phyloP scores from a whole-genome alignment of 306 rosid species.

The Cicer yamashitae region DNA sequence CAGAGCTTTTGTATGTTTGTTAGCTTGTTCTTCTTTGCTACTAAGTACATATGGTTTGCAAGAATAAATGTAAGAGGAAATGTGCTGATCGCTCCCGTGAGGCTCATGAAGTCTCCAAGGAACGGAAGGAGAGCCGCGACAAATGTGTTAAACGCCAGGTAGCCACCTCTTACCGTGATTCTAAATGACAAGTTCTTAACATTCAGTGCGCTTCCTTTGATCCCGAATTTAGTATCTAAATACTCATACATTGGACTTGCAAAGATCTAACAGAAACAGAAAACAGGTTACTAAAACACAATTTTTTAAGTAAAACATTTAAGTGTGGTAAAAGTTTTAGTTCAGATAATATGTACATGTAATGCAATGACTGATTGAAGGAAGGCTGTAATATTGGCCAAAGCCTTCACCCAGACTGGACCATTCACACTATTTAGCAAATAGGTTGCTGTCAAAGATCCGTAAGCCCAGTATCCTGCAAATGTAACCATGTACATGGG shows the following conservation, averaged over 20 bases:
- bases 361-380: conserved; percentile 85
- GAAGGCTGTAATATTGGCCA: conserved; percentile 78
- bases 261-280: conserved; percentile 63
- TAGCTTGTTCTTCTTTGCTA: conserved; percentile 72
- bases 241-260: conserved; percentile 98
- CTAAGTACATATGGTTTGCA: conserved; percentile 89
- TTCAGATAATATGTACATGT: conserved; percentile 62
- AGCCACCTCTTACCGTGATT: conserved; percentile 76
- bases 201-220: conserved; percentile 71
- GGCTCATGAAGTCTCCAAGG: conserved; percentile 98
- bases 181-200: conserved; percentile 65
- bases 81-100: conserved; percentile 92
- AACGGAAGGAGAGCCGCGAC: conserved; percentile 85
- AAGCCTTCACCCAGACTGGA: conserved; percentile 77
- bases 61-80: conserved; percentile 95
- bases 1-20: conserved; percentile 57
- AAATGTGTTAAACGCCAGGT: conserved; percentile 69
- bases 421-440: conserved; percentile 76
- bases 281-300: conserved; percentile 25
- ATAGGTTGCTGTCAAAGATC: conserved; percentile 69
- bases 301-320: conserved; percentile 4
- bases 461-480: conserved; percentile 94
- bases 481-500: conserved; percentile 79
- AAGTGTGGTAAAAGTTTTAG: conserved; percentile 19
- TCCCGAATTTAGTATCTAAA: conserved; percentile 75